Evolutionary conservation across 1,284 basidiomycete genomes (phyloP), one percentile per base, ranked within the genome.

Genomic region (Puccinia sorghi): DNA sequence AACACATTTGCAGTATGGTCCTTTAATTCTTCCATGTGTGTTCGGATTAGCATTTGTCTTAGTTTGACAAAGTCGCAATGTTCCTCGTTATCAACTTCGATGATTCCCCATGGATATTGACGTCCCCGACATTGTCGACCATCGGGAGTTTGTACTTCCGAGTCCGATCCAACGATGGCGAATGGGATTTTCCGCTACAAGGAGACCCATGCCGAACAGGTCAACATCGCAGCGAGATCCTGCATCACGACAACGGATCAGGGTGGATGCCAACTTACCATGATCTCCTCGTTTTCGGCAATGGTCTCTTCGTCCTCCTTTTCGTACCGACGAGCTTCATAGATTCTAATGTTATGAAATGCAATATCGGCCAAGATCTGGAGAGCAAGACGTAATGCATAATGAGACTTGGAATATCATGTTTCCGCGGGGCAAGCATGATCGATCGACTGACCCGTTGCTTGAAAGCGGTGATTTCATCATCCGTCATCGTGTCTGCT

Each of bases 41-140:
- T 97, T 81, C 94, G 89, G 82, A 98, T 92, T 64, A 98, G 91
- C 95, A 98, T 97, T 86, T 97, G 95, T 75, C 95, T 90, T 80
- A 98, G 91, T 86, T 97, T 97, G 85, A 97, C 93, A 85, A 98
- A 98, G 85, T 97, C 95, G 82, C 95, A 98, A 85, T 98, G 94
- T 46, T 93, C 92, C 84, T 97, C 94, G 83, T 98, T 97, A 87
- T 97, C 94, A 69, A 97, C 95, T 85, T 98, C 95, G 81, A 97
- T 93, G 76, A 94, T 91, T 85, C 94, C 94, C 95, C 95, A 97
- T 11, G 95, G 95, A 85, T 97, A 98, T 8, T 89, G 87, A 83
- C 95, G 92, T 46, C 95, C 94, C 82, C 95, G 91, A 74, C 96
- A 93, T 85, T 90, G 87, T 81, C 93, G 91, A 25, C 94, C 94